Conservation (phyloP, 306 rosid genomes). For the Leucaena leucocephala region DNA sequence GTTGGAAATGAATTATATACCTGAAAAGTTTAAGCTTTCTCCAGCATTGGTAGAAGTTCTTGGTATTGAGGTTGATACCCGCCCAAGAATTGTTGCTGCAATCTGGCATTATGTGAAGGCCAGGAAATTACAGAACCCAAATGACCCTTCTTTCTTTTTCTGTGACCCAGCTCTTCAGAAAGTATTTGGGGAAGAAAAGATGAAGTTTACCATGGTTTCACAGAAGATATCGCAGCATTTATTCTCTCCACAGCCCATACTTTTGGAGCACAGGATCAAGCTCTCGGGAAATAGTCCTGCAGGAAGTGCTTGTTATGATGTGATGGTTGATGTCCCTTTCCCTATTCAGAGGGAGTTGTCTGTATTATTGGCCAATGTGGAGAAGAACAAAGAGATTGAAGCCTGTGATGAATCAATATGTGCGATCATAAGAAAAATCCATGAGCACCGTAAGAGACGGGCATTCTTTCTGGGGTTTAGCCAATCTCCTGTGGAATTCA, state of each 20-base stretch:
- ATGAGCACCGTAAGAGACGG: conserved; percentile 91
- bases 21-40: conserved; percentile 94
- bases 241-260: conserved; percentile 87
- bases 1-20: conserved; percentile 89
- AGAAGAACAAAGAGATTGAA: conserved; percentile 96
- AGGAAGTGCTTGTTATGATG: conserved; percentile 97
- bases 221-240: conserved; percentile 94
- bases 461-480: conserved; percentile 98
- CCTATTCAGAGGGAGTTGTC: conserved; percentile 95
- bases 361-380: conserved; percentile 79
- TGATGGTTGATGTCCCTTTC: conserved; percentile 87
- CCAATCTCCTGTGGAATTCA: conserved; percentile 96
- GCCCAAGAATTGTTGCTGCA: conserved; percentile 93
- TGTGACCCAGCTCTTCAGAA: conserved; percentile 93
- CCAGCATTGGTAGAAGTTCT: conserved; percentile 92
- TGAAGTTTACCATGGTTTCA: conserved; percentile 91
- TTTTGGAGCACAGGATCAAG: conserved; percentile 88
- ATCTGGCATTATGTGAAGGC: conserved; percentile 99
- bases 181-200: conserved; percentile 92
- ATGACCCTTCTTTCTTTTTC: conserved; percentile 77
- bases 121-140: conserved; percentile 86
- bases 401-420: conserved; percentile 91
- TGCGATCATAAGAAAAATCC: conserved; percentile 84
- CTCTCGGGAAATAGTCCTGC: conserved; percentile 89
- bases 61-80: conserved; percentile 98